Evolutionary conservation across 2,329 filamentous ascomycete genomes (phyloP).

Genomic region (Verticillium tricorpus): DNA sequence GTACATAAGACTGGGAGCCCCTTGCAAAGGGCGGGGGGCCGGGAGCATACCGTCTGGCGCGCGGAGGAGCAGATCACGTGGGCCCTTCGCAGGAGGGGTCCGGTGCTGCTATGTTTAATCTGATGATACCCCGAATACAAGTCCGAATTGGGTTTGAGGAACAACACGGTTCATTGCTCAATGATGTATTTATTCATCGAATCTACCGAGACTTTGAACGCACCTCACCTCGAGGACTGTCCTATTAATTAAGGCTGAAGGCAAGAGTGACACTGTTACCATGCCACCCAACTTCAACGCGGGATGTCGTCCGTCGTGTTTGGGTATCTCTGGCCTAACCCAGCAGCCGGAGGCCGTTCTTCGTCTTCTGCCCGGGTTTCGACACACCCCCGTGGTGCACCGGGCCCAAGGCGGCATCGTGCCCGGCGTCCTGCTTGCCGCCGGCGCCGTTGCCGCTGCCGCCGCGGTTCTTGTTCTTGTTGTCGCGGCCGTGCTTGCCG

Average conservation of each 20-base stretch:
- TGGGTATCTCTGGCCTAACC: slow-evolving; percentile 36
- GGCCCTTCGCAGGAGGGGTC: neutral
- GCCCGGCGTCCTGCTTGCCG: slow-evolving; percentile 31
- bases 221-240: neutral
- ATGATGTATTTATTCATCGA: neutral
- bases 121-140: slow-evolving; percentile 1
- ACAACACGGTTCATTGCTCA: neutral
- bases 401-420: slow-evolving; percentile 49
- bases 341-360: slow-evolving; percentile 57
- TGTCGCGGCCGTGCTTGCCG: slow-evolving; percentile 12
- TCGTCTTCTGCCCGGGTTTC: slow-evolving; percentile 64
- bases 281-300: neutral
- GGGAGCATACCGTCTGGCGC: neutral
- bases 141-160: neutral
- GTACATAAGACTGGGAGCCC: neutral
- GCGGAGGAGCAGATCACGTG: neutral
- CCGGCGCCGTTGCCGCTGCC: slow-evolving; percentile 20
- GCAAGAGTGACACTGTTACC: neutral
- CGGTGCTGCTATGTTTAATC: neutral
- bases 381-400: slow-evolving; percentile 46
- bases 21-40: neutral
- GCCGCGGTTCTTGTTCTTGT: slow-evolving; percentile 21
- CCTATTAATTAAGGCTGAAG: neutral
- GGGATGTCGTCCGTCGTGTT: neutral
- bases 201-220: neutral